Percentiles rank a stretch among this genome's conserved stretches.
Conservation (phyloP, 2,329 filamentous ascomycete genomes). For the Calonectria fujianensis region DNA sequence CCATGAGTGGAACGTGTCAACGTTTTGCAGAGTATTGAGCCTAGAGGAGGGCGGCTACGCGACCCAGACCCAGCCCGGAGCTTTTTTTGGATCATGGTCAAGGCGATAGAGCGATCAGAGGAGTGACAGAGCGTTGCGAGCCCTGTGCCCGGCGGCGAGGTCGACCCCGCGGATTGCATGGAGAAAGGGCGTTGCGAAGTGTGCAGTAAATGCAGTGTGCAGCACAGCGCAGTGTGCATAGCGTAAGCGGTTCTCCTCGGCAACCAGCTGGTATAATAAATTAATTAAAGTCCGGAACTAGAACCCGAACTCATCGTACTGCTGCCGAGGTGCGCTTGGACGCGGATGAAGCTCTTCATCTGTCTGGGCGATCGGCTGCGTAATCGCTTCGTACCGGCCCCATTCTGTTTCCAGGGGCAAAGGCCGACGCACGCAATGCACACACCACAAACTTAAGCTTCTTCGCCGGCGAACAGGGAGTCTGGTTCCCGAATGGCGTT, state of each 20-base stretch:
- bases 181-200: neutral
- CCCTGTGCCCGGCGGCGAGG: neutral
- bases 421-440: slow-evolving; percentile 46
- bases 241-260: neutral
- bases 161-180: neutral
- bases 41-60: slow-evolving; percentile 17
- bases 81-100: slow-evolving; percentile 24
- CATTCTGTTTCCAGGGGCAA: slow-evolving; percentile 50
- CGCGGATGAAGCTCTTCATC: slow-evolving; percentile 31
- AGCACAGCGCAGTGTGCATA: neutral
- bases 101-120: slow-evolving; percentile 24
- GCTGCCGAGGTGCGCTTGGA: slow-evolving; percentile 18
- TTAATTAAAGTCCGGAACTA: slow-evolving; percentile 9
- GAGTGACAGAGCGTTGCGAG: slow-evolving; percentile 11
- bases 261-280: neutral
- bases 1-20: slow-evolving; percentile 35
- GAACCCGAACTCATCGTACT: slow-evolving; percentile 5
- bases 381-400: slow-evolving; percentile 48
- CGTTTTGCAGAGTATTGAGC: slow-evolving; percentile 30
- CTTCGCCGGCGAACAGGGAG: slow-evolving; percentile 47
- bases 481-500: slow-evolving; percentile 27
- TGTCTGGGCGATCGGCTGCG: slow-evolving; percentile 47
- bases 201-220: neutral
- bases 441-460: slow-evolving; percentile 55
- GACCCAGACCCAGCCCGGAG: slow-evolving; percentile 23